These are phyloP conservation scores for Avicennia marina DNA, from an alignment of 257 asterid genomes.

Conservation along the genomic window DNA sequence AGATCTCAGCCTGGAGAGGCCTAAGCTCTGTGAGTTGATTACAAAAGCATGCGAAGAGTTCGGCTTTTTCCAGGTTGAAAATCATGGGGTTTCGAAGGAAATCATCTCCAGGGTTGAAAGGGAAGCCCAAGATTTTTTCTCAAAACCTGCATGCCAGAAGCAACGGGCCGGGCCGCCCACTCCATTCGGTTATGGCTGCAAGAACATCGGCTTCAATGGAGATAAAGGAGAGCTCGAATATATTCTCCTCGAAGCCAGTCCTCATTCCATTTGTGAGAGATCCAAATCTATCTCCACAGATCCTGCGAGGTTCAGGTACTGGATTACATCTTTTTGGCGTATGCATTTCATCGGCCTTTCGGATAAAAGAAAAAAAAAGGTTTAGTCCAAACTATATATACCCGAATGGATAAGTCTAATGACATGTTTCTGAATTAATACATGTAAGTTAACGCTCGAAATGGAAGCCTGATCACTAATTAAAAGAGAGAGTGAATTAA, in stretches of 20 bases:
- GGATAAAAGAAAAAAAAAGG: too few relatives aligned
- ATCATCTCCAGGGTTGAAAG: conserved; percentile 38
- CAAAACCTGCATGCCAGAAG: conserved; percentile 43
- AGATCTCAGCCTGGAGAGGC: conserved; percentile 40
- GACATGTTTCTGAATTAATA: too few relatives aligned
- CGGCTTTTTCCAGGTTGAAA: conserved; percentile 61
- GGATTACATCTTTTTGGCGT: too few relatives aligned
- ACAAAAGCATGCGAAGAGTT: conserved; percentile 55
- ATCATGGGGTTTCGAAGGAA: conserved; percentile 52
- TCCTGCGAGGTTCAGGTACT: conserved; percentile 60
- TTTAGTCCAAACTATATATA: too few relatives aligned
- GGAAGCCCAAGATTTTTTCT: conserved; percentile 43
- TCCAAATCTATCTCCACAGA: conserved; percentile 37
- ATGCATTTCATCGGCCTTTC: too few relatives aligned
- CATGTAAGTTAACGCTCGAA: too few relatives aligned
- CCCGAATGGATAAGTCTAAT: too few relatives aligned
- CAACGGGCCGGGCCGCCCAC: conserved; percentile 41
- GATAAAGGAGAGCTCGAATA: conserved; percentile 78
- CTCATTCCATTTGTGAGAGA: conserved; percentile 28
- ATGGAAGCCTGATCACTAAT: too few relatives aligned
- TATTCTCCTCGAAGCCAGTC: conserved; percentile 49
- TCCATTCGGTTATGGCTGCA: conserved; percentile 78
- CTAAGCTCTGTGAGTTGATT: conserved; percentile 26
- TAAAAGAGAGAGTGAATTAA: too few relatives aligned
- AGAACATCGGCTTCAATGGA: conserved; percentile 70